Evolutionary conservation across 345 rosid genomes (phyloP).

Genomic region (Mangifera indica): DNA sequence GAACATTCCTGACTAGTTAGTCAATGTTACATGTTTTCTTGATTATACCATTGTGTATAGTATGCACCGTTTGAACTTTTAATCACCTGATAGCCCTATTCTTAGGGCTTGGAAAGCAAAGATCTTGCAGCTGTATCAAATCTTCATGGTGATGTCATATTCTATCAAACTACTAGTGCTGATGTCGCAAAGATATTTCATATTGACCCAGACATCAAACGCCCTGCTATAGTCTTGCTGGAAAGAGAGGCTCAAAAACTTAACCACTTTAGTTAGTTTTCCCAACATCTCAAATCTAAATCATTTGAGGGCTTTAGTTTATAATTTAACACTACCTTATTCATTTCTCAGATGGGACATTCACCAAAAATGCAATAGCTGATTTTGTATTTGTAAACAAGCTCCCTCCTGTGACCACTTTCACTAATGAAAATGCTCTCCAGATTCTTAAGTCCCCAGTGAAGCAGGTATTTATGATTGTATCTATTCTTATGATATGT

Average conservation of each 20-base stretch:
- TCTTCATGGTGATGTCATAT: neutral
- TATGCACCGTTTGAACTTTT: too few species aligned
- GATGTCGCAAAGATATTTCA: slow-evolving; percentile 9
- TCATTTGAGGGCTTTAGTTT: neutral
- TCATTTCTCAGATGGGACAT: slow-evolving; percentile 1
- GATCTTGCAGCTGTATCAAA: slow-evolving; percentile 1
- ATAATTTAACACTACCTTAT: neutral
- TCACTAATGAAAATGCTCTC: neutral
- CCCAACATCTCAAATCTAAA: neutral
- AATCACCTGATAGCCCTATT: neutral
- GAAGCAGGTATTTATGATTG: neutral
- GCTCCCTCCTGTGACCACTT: slow-evolving; percentile 1
- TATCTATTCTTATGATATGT: neutral
- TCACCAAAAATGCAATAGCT: neutral
- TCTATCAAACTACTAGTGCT: slow-evolving; percentile 5
- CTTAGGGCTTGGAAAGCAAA: neutral
- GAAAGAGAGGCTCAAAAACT: neutral
- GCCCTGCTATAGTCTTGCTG: neutral
- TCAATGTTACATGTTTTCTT: neutral
- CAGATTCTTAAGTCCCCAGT: neutral
- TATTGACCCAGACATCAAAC: slow-evolving; percentile 7
- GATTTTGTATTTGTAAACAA: neutral
- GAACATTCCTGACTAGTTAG: neutral
- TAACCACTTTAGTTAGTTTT: neutral
- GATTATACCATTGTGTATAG: too few species aligned